Base-by-base conservation (phyloP, 768 basidiomycete species). In the Amyloporia xantha region DNA sequence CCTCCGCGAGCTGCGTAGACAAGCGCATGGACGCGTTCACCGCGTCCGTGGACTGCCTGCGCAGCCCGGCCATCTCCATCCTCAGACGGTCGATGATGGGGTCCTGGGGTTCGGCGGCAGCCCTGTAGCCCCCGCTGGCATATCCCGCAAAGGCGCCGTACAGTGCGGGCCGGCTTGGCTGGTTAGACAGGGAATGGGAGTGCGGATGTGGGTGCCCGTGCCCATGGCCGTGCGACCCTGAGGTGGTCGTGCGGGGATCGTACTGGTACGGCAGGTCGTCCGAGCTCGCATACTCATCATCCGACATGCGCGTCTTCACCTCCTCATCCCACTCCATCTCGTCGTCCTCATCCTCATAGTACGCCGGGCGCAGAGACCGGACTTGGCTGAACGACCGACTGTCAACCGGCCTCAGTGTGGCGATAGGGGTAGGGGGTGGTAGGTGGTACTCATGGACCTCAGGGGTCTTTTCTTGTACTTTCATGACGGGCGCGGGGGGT, bases 1-100 rank as follows among this genome's bases (percentile, higher is more conserved):
- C 79, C 51, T 80, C 76, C 7, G 76, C 70, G n/a, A 90, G 71
- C 58, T 87, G 81, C 59, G 85, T 84, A 15, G 84, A 76, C 52
- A 90, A 71, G 49, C 78, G 72, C 46, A 81, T 65, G 2, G 83
- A 83, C 24, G 79, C 72, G 4, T 78, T 78, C 48, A 82, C 74
- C 5, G 84, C 82, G 53, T 87, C 82, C 19, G 82, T 74, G 15
- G 84, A 77, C 60, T 86, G 82, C 47, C 78, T 74, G 41, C 82
- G 77, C 48, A 89, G 68, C 33, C 63, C 73, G 7, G 72, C 74
- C 60, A 86, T 74, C 65, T 90, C 85, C 57, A 75, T 73, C 58
- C 80, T 76, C 67, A 87, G 72, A 38, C 75, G 77, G 48, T 86
- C 82, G 47, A 87, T 65, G 3, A 74, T 63, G 42, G 69, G 69